Base-by-base conservation (phyloP, 1,284 basidiomycete species). In the Apiotrichum sp. region DNA sequence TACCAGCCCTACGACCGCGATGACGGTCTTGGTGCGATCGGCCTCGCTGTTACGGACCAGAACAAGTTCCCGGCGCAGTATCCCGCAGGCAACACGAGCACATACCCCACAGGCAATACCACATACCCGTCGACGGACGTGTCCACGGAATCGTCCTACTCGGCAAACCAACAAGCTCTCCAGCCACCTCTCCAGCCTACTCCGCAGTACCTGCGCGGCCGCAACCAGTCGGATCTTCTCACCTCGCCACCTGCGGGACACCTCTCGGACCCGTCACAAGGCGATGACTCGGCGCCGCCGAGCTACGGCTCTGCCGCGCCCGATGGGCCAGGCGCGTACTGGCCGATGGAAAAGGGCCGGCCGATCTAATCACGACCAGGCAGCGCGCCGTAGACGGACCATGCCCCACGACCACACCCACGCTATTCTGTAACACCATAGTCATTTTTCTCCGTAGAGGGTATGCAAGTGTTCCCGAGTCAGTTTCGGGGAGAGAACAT, bases 1-100 rank as follows among this genome's bases (percentile, higher is more conserved):
- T 44, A 57, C 38, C 42, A 47, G 29, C 32, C 22, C 8, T 39
- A 49, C 47, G 50, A 35, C 31, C 65, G 69, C 39, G 68, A 67
- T 34, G 70, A 68, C 50, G 70, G 63, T 8, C 57, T 67, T 22
- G 70, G 65, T 16, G 69, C 64, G 2, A 71, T 71, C 22, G 70
- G 70, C 3, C 63, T 64, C 50, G 66, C 66, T 4, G 68, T 62
- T 6, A 65, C 66, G 3, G 48, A 59, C 4, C 59, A 56, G n/a
- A 54, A 52, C 22, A 66, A 62, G 34, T 22, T 22, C 22, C 22
- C 22, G 22, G 49, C 62, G n/a, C 62, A 66, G 39, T 69, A 66
- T 55, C 63, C 64, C 0, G 62, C 43, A 3, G 39, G 35, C 38
- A 50, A 34, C 36, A 31, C 16, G 7, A 3, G 32, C 33, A 40